Conservation (phyloP, 2,329 filamentous ascomycete species). For the Fusarium sp. region DNA sequence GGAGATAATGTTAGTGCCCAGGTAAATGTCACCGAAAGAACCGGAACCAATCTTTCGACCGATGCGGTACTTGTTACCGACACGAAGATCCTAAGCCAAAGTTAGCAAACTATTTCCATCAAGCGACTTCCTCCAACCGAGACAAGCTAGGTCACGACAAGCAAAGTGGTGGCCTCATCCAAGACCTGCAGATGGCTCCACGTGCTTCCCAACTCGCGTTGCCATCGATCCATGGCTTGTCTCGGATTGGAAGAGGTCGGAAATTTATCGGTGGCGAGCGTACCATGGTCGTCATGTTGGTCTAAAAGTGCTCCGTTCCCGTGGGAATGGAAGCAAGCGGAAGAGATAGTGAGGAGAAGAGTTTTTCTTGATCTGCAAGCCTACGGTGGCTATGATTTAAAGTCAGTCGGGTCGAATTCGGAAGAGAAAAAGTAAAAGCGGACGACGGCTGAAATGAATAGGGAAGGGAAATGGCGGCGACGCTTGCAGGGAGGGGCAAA, state of each 20-base stretch:
- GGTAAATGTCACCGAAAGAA: conserved; percentile 98
- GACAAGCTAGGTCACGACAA: background rate
- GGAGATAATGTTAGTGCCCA: conserved; percentile 99
- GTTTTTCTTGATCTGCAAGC: conserved; percentile 37
- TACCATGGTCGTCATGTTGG: conserved; percentile 66
- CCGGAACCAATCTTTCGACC: conserved; percentile 99
- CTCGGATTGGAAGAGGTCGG: background rate
- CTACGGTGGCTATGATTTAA: conserved; percentile 30
- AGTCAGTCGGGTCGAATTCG: conserved; percentile 32
- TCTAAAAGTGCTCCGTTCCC: conserved; percentile 39
- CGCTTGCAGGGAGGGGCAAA: conserved; percentile 42
- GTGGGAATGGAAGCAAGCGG: conserved; percentile 31
- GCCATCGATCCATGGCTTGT: background rate
- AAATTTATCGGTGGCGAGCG: conserved; percentile 31
- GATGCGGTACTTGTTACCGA: conserved; percentile 99
- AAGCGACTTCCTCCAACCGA: background rate
- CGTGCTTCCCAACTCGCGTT: background rate
- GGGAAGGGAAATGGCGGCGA: conserved; percentile 29
- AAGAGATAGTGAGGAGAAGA: background rate
- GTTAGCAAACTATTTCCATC: conserved; percentile 30
- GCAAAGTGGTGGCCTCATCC: background rate
- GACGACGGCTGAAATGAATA: conserved; percentile 23
- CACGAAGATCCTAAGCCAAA: conserved; percentile 84
- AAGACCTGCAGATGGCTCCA: background rate
- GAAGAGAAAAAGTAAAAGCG: conserved; percentile 14